phyloP scores from a whole-genome alignment of 495 filamentous ascomycete species.

The Penicillium alfredii region DNA sequence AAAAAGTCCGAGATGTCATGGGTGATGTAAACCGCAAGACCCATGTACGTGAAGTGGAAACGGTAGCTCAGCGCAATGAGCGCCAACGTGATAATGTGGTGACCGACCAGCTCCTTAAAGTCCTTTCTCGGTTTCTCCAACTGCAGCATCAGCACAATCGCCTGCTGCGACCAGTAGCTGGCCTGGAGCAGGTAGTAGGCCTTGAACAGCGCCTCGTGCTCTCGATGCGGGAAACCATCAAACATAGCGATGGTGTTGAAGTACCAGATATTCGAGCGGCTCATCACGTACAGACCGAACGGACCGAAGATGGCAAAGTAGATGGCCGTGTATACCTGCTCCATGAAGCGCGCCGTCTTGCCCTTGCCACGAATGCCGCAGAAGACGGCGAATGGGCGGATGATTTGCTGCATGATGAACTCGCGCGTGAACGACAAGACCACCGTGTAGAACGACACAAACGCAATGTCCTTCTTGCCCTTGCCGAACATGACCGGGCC shows the following conservation, averaged over 20 bases:
- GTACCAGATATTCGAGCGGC: constrained; percentile 87
- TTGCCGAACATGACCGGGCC: constrained; percentile 79
- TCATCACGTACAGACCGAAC: constrained; percentile 89
- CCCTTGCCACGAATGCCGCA: constrained; percentile 64
- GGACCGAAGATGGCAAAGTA: constrained; percentile 88
- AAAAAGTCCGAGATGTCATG: constrained; percentile 97
- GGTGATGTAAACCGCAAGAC: constrained; percentile 94
- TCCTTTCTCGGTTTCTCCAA: constrained; percentile 96
- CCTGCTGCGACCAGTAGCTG: constrained; percentile 94
- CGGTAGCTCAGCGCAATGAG: constrained; percentile 87
- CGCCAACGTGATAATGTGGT: constrained; percentile 88
- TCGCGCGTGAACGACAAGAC: constrained; percentile 91
- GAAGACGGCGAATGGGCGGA: constrained; percentile 69
- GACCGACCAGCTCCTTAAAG: constrained; percentile 88
- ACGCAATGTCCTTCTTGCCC: constrained; percentile 74
- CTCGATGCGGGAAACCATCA: constrained; percentile 80
- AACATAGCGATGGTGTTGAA: constrained; percentile 93
- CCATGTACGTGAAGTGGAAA: constrained; percentile 98
- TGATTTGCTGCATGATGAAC: constrained; percentile 89
- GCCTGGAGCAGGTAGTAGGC: constrained; percentile 95
- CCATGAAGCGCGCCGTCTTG: constrained; percentile 93
- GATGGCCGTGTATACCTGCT: constrained; percentile 94
- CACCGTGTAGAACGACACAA: constrained; percentile 85
- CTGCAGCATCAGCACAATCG: constrained; percentile 78
- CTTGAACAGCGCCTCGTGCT: constrained; percentile 85